Evolutionary conservation across 2,329 filamentous ascomycete genomes (phyloP), one percentile per base, ranked within the genome.

Genomic region (Fusarium verrucosum): DNA sequence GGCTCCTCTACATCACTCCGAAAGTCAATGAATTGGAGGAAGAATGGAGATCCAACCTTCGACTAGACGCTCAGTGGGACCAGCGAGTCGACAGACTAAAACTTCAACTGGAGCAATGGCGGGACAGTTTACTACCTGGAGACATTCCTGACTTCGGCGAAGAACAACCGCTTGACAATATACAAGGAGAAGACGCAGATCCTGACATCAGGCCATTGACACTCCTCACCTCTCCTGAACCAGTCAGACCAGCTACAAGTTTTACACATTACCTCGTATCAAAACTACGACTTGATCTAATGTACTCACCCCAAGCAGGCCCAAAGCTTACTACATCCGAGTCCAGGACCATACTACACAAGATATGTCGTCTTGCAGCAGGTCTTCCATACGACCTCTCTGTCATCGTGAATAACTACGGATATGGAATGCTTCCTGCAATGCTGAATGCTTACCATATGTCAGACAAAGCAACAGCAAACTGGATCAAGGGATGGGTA

Each of bases 401-500:
- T 10, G 57, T 47, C 5, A 61, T 54, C 6, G 50, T 66, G 10
- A 66, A 66, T 7, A 57, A 57, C 10, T 66, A 66, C 3, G 62
- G 62, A 8, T 64, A 66, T 10, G 62, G 62, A 0, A 65, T 65
- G 44, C 56, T 68, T 13, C 64, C 65, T 2, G 65, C 65, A 1
- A 32, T 68, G 50, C 54, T 68, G 5, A 64, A 62, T 10, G 60
- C 57, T 2, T 68, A 68, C 19, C 55, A 68, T 25, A 37, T 62
- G 26, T 55, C 64, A 0, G 54, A 64, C 4, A 42, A 58, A 6
- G 4, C 10, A 2, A 55, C 36, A n/a, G 40, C 26, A 5, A 32
- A 35, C 0, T 68, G 65, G 65, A 68, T 68, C 10, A 51, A 43
- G 10, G 20, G 22, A 8, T 68, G 65, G 65, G 45, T 68, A 22